A percentile compares a stretch with the other conserved stretches of the same genome.
These are phyloP conservation scores for Fusarium foetens DNA, from an alignment of 2,329 filamentous ascomycete species.

Conservation along the genomic window DNA sequence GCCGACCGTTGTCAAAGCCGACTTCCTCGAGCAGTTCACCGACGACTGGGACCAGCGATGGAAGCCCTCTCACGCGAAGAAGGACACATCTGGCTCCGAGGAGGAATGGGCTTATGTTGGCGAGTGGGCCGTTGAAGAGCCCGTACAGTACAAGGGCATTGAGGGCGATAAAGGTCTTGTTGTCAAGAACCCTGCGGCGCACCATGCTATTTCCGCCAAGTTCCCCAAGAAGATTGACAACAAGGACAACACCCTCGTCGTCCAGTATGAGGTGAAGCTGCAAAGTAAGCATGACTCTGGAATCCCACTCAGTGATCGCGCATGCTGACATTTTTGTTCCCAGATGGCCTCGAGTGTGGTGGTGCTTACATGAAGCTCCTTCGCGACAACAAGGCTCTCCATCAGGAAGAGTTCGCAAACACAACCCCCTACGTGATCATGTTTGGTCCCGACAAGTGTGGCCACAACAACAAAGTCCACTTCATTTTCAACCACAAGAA, in stretches of 20 bases:
- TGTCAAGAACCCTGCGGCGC: slow-evolving; percentile 96
- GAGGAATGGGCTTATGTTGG: slow-evolving; percentile 98
- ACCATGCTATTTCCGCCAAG: slow-evolving; percentile 99
- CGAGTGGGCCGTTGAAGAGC: slow-evolving; percentile 97
- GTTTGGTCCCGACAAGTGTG: slow-evolving; percentile 99
- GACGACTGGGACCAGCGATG: slow-evolving; percentile 94
- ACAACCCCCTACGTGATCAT: slow-evolving; percentile 98
- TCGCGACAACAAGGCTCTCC: slow-evolving; percentile 95
- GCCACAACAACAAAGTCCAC: slow-evolving; percentile 96
- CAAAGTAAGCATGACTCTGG: slow-evolving; percentile 73
- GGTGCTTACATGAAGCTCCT: slow-evolving; percentile 99
- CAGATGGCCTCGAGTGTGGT: slow-evolving; percentile 95
- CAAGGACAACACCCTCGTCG: slow-evolving; percentile 95
- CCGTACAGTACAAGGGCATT: slow-evolving; percentile 87
- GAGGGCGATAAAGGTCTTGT: slow-evolving; percentile 96
- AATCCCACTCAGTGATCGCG: not conserved
- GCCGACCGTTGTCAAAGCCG: slow-evolving; percentile 89
- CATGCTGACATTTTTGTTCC: slow-evolving; percentile 46
- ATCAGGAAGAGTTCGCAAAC: slow-evolving; percentile 98
- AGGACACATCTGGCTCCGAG: slow-evolving; percentile 78
- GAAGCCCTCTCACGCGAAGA: slow-evolving; percentile 97
- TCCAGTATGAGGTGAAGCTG: slow-evolving; percentile 99
- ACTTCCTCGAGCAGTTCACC: slow-evolving; percentile 98
- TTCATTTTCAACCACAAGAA: slow-evolving; percentile 99
- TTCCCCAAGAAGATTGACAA: slow-evolving; percentile 97